Evolutionary conservation across 164 flowering plant species (phyloP).

Genomic region (Nymphaea thermarum): DNA sequence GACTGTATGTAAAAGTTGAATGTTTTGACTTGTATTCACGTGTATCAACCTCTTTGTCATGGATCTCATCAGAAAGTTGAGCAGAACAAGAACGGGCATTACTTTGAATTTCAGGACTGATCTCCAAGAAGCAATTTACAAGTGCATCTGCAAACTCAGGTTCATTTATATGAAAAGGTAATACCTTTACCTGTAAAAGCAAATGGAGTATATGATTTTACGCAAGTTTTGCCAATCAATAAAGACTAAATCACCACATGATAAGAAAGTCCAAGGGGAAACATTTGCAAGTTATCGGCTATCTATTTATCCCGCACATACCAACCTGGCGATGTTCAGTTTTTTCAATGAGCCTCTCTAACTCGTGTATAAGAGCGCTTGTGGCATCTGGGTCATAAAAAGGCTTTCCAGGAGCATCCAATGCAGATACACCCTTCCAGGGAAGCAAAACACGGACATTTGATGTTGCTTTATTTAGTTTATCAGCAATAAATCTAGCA

Average conservation of each 20-base stretch:
- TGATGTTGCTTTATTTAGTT: constrained; percentile 62
- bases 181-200: constrained; percentile 39
- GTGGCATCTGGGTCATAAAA: constrained; percentile 81
- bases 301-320: neutral
- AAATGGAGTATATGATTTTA: neutral
- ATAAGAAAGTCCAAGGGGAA: neutral
- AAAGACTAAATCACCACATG: neutral
- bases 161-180: constrained; percentile 81
- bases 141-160: constrained; percentile 60
- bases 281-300: neutral
- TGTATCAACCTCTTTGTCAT: constrained; percentile 12
- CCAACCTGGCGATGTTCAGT: constrained; percentile 59
- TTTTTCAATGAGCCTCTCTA: constrained; percentile 46
- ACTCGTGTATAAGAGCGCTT: constrained; percentile 42
- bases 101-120: constrained; percentile 17
- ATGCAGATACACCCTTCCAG: constrained; percentile 72
- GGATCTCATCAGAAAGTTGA: neutral
- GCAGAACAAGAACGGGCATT: constrained; percentile 5
- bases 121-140: constrained; percentile 69
- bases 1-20: constrained; percentile 24
- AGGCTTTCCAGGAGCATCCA: constrained; percentile 87
- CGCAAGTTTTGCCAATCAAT: neutral
- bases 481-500: constrained; percentile 78
- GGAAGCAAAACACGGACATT: constrained; percentile 74
- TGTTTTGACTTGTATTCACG: constrained; percentile 6